A percentile compares a stretch with the other conserved stretches of the same genome.
Evolutionary conservation across 1,284 basidiomycete species (phyloP).

Genomic region (Bondarzewia mesenterica): DNA sequence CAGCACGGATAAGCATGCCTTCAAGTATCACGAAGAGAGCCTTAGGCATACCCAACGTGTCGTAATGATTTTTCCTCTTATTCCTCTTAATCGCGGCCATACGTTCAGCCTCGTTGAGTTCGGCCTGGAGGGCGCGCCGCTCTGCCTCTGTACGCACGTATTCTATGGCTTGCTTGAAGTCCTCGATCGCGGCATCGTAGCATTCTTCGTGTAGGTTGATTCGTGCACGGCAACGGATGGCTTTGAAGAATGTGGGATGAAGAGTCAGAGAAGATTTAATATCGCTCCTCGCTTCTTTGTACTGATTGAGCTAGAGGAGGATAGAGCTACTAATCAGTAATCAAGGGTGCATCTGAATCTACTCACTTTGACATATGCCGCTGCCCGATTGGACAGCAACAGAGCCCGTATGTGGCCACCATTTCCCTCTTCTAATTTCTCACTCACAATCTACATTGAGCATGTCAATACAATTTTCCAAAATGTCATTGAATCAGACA

Average conservation of each 20-base stretch:
- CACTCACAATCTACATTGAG: slow-evolving; percentile 2
- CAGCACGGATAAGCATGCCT: background rate
- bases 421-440: slow-evolving; percentile 9
- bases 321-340: background rate
- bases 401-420: slow-evolving; percentile 12
- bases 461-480: background rate
- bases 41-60: background rate
- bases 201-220: slow-evolving; percentile 30
- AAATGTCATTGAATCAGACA: background rate
- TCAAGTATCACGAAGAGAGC: background rate
- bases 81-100: background rate
- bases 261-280: slow-evolving; percentile 23
- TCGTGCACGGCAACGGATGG: slow-evolving; percentile 34
- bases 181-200: slow-evolving; percentile 35
- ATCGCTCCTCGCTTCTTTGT: slow-evolving; percentile 2
- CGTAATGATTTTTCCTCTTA: slow-evolving; percentile 1
- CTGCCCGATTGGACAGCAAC: slow-evolving; percentile 10
- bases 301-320: background rate
- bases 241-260: slow-evolving; percentile 32
- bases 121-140: slow-evolving; percentile 5
- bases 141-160: slow-evolving; percentile 17
- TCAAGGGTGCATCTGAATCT: background rate
- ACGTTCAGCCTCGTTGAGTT: background rate
- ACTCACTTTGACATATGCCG: slow-evolving; percentile 9
- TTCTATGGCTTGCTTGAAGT: slow-evolving; percentile 34